A percentile compares a stretch with the other conserved stretches of the same genome.
Evolutionary conservation across 2,329 filamentous ascomycete genomes (phyloP).

Genomic region (Pseudocercospora pini-densiflorae): DNA sequence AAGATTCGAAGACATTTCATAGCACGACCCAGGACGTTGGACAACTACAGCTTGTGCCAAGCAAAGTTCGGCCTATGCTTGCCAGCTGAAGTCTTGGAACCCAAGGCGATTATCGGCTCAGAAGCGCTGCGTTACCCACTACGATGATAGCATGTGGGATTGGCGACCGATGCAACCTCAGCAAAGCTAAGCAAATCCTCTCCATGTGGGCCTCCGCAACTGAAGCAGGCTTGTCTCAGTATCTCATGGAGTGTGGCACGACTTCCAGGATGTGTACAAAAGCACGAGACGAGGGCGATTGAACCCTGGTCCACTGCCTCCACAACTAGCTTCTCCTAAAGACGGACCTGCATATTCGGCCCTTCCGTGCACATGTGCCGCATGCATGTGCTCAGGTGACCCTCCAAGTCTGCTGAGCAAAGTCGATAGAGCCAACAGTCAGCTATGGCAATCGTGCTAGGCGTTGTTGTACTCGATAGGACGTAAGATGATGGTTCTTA

Average conservation of each 20-base stretch:
- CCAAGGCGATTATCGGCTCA: background rate
- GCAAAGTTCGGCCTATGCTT: background rate
- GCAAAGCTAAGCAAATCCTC: background rate
- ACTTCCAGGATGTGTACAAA: background rate
- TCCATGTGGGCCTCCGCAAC: constrained; percentile 7
- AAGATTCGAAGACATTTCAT: background rate
- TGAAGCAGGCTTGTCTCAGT: no score
- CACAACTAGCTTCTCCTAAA: background rate
- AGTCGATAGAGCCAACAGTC: background rate
- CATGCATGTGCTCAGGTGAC: background rate
- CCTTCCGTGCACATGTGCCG: background rate
- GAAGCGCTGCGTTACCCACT: background rate
- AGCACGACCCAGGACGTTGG: background rate
- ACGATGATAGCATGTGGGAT: background rate
- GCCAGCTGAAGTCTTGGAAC: background rate
- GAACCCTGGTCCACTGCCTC: background rate
- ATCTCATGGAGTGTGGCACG: background rate
- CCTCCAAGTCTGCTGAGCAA: background rate
- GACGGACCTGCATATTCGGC: constrained; percentile 2
- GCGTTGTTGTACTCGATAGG: no score
- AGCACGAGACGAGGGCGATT: background rate
- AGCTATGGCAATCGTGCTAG: background rate
- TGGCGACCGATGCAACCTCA: background rate
- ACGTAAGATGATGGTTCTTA: no score
- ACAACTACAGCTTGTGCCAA: background rate